Base-by-base conservation (phyloP, 2,329 filamentous ascomycete genomes). In the Diaporthe ilicicola region DNA sequence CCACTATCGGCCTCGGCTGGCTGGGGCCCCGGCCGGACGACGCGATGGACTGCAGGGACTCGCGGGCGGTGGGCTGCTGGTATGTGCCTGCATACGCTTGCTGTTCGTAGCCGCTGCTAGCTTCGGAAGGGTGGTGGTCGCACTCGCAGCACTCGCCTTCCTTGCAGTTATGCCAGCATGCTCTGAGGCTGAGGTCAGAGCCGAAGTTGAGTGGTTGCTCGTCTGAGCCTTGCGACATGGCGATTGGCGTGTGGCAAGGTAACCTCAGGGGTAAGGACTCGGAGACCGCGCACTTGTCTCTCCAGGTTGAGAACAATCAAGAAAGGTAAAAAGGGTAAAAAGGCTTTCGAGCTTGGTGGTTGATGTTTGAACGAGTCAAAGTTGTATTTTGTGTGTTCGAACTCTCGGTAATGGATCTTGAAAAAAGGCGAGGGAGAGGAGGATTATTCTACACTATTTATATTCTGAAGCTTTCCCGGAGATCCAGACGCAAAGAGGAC, bases 171-270 rank as follows among this genome's bases (percentile, higher is more conserved):
- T 15, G 1, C 1, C 44, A 13, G 24, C 55, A 61, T 0, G 55
- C 55, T 39, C 10, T 61, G 17, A 44, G 8, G 13, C 55, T 61
- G 55, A 61, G 39, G 17, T 61, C 55, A 17, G 55, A 61, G 37
- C 55, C 55, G 17, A 61, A 61, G 55, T 61, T 61, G 24, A 61
- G 22, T 37, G 55, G 37, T 24, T 44, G 55, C 10, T 61, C 37
- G 15, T 24, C 9, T 19, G 55, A 15, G 9, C 44, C 8, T 1
- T 61, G 17, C 1, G 55, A 44, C 55, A 61, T 61, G 13, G 10
- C 29, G 6, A 61, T 32, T n/a, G 55, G 55, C 24, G 6, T 59
- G 24, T 17, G 15, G 7, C 2, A 9, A 42, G 15, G 24, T 15
- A 6, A 12, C 12, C 42, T 8, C 32, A 37, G 19, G n/a, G n/a